phyloP scores from a whole-genome alignment of 345 rosid species.

The Rubroshorea leprosula region DNA sequence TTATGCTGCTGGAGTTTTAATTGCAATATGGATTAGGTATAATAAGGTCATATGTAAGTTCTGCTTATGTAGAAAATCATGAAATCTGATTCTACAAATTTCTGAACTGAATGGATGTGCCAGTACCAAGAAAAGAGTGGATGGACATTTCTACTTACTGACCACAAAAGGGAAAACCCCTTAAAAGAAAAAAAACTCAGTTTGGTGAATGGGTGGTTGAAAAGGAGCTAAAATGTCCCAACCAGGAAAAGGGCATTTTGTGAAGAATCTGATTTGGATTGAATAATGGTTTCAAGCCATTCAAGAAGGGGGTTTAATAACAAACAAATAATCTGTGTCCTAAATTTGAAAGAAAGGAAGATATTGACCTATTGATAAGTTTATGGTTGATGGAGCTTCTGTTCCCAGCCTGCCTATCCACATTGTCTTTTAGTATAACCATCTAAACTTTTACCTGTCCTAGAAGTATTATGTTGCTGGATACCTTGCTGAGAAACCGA shows the following conservation, averaged over 20 bases:
- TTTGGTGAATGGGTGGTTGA: too few species aligned
- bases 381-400: constrained; percentile 1
- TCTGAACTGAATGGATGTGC: neutral
- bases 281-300: constrained; percentile 5
- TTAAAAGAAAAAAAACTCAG: too few species aligned
- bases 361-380: neutral
- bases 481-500: too few species aligned
- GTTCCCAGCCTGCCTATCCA: neutral
- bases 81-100: neutral
- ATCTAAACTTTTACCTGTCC: neutral
- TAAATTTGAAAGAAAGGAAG: constrained; percentile 5
- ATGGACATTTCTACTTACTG: too few species aligned
- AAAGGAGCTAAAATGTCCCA: neutral
- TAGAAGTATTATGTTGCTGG: too few species aligned
- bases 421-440: constrained; percentile 11
- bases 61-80: neutral
- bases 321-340: too few species aligned
- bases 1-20: neutral
- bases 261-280: neutral
- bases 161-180: too few species aligned
- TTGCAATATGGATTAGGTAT: neutral
- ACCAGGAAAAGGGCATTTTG: neutral
- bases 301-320: neutral
- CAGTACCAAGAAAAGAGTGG: too few species aligned
- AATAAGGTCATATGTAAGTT: neutral